Percentiles rank a stretch among this genome's conserved stretches.
Evolutionary conservation across 495 filamentous ascomycete species (phyloP).

Genomic region (Lasiosphaeria miniovina): DNA sequence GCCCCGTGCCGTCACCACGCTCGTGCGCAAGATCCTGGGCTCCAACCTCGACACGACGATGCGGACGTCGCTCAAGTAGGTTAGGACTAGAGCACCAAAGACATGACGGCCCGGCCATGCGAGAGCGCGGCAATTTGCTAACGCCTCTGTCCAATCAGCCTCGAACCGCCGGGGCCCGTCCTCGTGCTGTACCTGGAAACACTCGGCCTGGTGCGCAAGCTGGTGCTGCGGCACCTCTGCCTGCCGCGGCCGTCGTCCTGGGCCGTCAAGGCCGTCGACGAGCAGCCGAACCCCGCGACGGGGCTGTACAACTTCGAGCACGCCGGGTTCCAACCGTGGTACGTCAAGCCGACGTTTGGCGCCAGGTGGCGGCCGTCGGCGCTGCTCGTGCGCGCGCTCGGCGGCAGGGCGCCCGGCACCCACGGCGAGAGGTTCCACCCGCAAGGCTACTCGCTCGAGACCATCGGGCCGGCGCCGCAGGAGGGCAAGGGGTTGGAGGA

Average conservation of each 20-base stretch:
- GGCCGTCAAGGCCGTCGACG: constrained; percentile 1
- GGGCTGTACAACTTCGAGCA: constrained; percentile 3
- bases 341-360: not conserved
- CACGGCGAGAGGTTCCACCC: constrained; percentile 1
- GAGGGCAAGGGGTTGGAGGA: constrained; percentile 5
- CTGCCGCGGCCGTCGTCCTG: not conserved
- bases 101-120: not conserved
- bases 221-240: not conserved
- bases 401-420: constrained; percentile 4
- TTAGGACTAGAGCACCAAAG: not conserved
- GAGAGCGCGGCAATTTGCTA: not conserved
- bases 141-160: not conserved
- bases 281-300: not conserved
- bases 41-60: constrained; percentile 28
- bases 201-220: not conserved
- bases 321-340: constrained; percentile 1
- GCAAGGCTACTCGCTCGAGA: not conserved
- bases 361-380: not conserved
- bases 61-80: not conserved
- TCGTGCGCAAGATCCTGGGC: constrained; percentile 28
- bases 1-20: constrained; percentile 15
- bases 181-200: not conserved
- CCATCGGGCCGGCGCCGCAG: constrained; percentile 4
- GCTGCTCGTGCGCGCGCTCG: not conserved
- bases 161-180: not conserved